Conservation (phyloP, 2,329 filamentous ascomycete species). For the Neonectria hederae region DNA sequence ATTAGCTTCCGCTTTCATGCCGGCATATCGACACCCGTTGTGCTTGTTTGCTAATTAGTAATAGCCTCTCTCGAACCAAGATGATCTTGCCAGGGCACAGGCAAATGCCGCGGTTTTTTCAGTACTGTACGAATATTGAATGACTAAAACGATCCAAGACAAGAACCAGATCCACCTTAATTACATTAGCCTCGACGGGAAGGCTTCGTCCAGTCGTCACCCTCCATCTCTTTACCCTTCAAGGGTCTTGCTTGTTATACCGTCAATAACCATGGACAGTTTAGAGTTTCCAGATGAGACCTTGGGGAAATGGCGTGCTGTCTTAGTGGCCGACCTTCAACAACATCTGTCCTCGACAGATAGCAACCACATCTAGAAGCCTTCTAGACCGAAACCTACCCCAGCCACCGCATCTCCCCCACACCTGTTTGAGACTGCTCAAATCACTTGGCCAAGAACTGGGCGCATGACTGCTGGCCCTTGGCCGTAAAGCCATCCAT, state of each 20-base stretch:
- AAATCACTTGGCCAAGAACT: no score
- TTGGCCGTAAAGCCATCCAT: conserved; percentile 4
- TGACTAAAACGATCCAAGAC: conserved; percentile 7
- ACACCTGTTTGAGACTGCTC: neutral
- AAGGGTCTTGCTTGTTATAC: neutral
- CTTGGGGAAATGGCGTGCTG: neutral
- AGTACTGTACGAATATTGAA: neutral
- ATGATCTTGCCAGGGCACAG: neutral
- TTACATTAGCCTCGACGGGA: neutral
- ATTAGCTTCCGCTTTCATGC: conserved; percentile 17
- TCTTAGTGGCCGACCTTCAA: neutral
- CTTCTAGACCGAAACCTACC: conserved; percentile 26
- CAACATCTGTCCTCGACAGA: neutral
- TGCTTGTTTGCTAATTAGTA: conserved; percentile 1
- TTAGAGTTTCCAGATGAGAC: neutral
- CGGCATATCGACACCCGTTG: conserved; percentile 16
- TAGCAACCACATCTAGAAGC: conserved; percentile 22
- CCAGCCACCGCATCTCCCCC: conserved; percentile 7
- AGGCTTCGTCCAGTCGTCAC: neutral
- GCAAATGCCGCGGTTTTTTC: neutral
- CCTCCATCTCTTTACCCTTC: neutral
- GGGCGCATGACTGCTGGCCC: neutral
- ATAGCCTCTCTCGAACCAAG: conserved; percentile 15
- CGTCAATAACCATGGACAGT: neutral
- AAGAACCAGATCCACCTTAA: neutral